Evolutionary conservation across 1,284 basidiomycete species (phyloP).

Genomic region (Melanopsichium pennsylvanicum): DNA sequence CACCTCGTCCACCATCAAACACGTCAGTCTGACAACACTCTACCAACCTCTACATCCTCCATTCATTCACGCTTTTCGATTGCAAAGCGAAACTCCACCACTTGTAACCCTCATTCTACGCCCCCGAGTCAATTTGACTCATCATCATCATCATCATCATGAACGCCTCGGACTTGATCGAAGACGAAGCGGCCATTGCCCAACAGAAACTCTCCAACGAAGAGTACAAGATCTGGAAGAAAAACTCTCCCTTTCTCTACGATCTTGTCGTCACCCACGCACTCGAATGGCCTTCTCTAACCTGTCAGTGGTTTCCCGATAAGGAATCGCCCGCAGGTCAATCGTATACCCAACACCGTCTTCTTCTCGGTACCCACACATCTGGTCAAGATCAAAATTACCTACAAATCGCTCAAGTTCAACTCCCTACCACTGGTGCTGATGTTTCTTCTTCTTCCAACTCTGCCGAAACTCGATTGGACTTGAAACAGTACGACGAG

Average conservation of each 20-base stretch:
- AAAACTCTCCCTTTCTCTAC: slow-evolving; percentile 78
- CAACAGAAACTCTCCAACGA: slow-evolving; percentile 61
- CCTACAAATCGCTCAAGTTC: slow-evolving; percentile 89
- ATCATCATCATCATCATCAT: no score
- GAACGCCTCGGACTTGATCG: slow-evolving; percentile 51
- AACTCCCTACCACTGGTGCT: slow-evolving; percentile 77
- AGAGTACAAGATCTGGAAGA: slow-evolving; percentile 66
- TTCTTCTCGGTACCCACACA: slow-evolving; percentile 96
- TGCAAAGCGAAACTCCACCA: no score
- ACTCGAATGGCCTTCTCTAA: slow-evolving; percentile 96
- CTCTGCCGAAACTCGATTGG: slow-evolving; percentile 74
- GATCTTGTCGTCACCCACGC: slow-evolving; percentile 97
- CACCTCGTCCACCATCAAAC: no score
- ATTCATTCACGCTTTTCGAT: no score
- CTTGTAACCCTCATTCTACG: no score
- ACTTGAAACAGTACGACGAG: slow-evolving; percentile 85
- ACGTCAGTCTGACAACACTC: no score
- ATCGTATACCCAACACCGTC: slow-evolving; percentile 88
- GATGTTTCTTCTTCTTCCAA: slow-evolving; percentile 27
- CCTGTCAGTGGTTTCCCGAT: slow-evolving; percentile 99
- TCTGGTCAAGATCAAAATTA: slow-evolving; percentile 94
- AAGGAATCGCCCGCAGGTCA: slow-evolving; percentile 84
- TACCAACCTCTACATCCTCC: no score
- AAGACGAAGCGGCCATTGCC: slow-evolving; percentile 57
- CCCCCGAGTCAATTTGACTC: no score